Base-by-base conservation (phyloP, 2,329 filamentous ascomycete species). In the Nemania bipapillata region DNA sequence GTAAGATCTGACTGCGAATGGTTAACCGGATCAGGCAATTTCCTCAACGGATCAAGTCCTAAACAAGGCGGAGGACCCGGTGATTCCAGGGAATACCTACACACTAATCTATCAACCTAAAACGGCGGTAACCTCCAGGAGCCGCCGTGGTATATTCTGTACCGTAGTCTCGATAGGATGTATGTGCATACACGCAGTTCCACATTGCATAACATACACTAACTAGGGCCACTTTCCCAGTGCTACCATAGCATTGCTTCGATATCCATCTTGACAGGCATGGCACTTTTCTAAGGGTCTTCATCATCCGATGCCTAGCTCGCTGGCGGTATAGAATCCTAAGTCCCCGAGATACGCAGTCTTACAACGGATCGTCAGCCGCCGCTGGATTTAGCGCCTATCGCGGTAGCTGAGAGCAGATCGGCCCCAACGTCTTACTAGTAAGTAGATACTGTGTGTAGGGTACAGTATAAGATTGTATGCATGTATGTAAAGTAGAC, bases 1-100 rank as follows among this genome's bases (percentile, higher is more conserved):
- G 47, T 59, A 65, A 65, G 50, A 52, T 53, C 42, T 56, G 57
- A 35, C 26, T 32, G 22, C 22, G 28, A 45, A 47, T 68, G 26
- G 65, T 40, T 65, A 42, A 40, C 65, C 60, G 30, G 60, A 68
- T 56, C 26, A 42, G 60, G 65, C 2, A 64, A 68, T 55, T 64
- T 68, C 60, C 49, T 50, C 40, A 60, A 60, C 56, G 42, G 62
- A 40, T 22, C 22, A 42, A 24, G 53, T 35, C 32, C 52, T 55
- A 11, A 63, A 56, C 20, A 40, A 50, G 47, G 17, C 15, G 20
- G 1, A 24, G 47, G 47, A 4, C 9, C 28, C 30, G 50, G 15
- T 35, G 26, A 26, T 20, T 54, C 30, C 30, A 35, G 50, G 28
- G 15, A 32, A 22, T 20, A 54, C 30, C 17, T 54, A 32, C 28